These are phyloP conservation scores for Selaginella tamariscina DNA, from an alignment of 75 land plant species.

Conservation along the genomic window DNA sequence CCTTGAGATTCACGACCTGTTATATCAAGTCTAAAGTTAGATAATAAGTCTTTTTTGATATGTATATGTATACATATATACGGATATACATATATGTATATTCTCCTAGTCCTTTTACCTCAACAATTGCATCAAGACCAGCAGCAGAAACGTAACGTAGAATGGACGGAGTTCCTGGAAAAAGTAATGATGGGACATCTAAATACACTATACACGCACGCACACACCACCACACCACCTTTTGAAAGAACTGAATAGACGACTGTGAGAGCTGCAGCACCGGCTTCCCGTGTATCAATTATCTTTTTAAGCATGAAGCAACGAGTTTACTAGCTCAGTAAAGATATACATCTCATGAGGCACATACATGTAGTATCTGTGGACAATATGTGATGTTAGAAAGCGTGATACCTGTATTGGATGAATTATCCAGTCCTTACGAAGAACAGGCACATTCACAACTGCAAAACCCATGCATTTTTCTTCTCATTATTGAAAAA, in stretches of 20 bases:
- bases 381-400: neutral
- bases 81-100: conserved; percentile 4
- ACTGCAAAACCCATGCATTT: conserved; percentile 15
- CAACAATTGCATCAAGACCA: conserved; percentile 33
- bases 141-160: conserved; percentile 19
- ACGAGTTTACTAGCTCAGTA: no score
- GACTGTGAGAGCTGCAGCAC: conserved; percentile 27
- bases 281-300: conserved; percentile 31
- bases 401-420: conserved; percentile 26
- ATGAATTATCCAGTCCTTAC: conserved; percentile 32
- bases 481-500: neutral
- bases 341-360: no score
- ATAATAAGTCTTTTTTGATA: neutral
- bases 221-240: no score
- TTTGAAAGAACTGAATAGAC: conserved; percentile 26
- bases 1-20: conserved; percentile 31
- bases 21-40: neutral
- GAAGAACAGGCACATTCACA: conserved; percentile 23
- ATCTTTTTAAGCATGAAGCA: conserved; percentile 14
- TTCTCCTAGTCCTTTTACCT: conserved; percentile 11
- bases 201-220: neutral
- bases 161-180: conserved; percentile 25
- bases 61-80: neutral
- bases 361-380: no score
- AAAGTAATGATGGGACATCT: neutral